Evolutionary conservation across 192 early-diverging fungal species (phyloP), one percentile per base, ranked within the genome.

Genomic region (Oehlia diaphana): DNA sequence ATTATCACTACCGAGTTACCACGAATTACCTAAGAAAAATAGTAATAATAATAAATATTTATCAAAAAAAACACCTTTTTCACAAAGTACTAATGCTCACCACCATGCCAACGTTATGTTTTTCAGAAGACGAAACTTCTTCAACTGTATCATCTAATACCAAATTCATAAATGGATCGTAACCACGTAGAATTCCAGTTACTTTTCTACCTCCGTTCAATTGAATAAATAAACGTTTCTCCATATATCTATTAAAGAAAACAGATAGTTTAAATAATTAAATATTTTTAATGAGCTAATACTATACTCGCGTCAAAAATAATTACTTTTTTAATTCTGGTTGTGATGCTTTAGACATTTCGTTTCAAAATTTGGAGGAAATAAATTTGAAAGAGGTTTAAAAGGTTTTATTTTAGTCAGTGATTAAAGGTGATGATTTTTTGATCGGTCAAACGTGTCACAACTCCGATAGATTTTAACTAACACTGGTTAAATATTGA

Each of bases 101-200:
- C 76, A 97, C 91, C 83, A 93, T 97, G 69, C 97, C 97, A 65
- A 99, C 93, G 1, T 89, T 78, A n/a, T 87, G 78, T 63, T 88
- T 90, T 76, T 95, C 91, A 31, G 87, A 88, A 2, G 89, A 89
- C 9, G 86, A 87, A 21, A 93, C 84, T 74, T 94, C 92, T 83
- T 99, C 97, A 39, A 92, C 87, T 33, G 96, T 91, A 61, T 98
- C 95, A 76, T 96, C 97, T 79, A 99, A 84, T 47, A 98, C 96
- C 79, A 99, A 82, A 88, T 99, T 99, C 98, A 99, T 97, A 87
- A 99, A 99, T 23, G 98, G 93, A 82, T 99, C 98, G 82, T 91
- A 99, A n/a, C 98, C 97, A 63, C 98, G 94, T 82, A 99, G 91
- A 47, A 99, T 86, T 47, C 98, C 98, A n/a, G 92, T 93, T 44